Conservation (phyloP, 257 asterid species). For the Gynochthodes officinalis region DNA sequence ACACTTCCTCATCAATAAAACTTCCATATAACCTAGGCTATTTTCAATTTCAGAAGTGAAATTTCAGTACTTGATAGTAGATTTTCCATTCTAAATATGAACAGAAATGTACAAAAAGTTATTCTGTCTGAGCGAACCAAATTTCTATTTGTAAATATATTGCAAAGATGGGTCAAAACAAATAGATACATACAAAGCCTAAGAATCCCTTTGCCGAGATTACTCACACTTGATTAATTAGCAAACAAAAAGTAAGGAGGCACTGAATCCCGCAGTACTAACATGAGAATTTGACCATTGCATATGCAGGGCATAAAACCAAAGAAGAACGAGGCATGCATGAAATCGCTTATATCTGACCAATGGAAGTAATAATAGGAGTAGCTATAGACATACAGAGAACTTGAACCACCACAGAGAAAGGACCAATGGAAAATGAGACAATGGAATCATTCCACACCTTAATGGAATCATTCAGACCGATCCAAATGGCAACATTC, state of each 20-base stretch:
- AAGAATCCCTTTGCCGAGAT: neutral
- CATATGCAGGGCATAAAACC: conserved; percentile 32
- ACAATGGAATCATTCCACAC: neutral
- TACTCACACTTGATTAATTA: conserved; percentile 32
- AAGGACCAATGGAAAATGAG: neutral
- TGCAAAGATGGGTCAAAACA: too few species aligned
- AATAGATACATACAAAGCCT: neutral
- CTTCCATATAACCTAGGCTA: too few species aligned
- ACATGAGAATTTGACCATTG: conserved; percentile 31
- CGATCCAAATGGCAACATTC: neutral
- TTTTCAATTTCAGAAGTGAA: too few species aligned
- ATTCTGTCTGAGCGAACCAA: too few species aligned
- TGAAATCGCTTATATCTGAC: conserved; percentile 25
- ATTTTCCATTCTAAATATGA: too few species aligned
- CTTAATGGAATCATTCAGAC: neutral
- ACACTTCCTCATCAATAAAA: too few species aligned
- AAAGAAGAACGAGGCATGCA: conserved; percentile 34
- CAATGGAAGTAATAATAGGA: conserved; percentile 18
- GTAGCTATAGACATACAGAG: conserved; percentile 22
- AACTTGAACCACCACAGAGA: conserved; percentile 30
- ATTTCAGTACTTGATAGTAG: too few species aligned
- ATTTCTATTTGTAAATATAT: too few species aligned
- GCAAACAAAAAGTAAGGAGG: conserved; percentile 27
- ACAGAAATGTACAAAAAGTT: too few species aligned
- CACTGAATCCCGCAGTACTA: conserved; percentile 22